phyloP scores from a whole-genome alignment of 805 yeast species.

The Candida silvatica region DNA sequence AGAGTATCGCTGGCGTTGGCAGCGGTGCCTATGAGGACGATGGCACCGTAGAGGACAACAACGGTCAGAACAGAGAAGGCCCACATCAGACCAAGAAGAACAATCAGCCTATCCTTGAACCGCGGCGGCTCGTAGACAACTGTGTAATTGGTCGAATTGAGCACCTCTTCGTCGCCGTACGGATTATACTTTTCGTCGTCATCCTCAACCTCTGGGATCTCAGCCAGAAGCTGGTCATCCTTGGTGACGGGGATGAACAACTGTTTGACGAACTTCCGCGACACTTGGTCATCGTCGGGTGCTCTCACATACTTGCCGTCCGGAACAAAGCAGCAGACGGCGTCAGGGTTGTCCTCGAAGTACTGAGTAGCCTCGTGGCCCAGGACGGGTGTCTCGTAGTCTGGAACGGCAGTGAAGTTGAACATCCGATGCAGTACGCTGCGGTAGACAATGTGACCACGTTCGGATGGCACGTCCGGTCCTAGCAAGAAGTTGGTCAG shows the following conservation, averaged over 20 bases:
- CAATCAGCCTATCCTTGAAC: slow-evolving; percentile 51
- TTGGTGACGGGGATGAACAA: slow-evolving; percentile 79
- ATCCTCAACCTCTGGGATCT: slow-evolving; percentile 24
- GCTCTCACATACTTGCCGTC: slow-evolving; percentile 82
- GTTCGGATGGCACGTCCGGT: slow-evolving; percentile 50
- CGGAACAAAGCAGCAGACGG: slow-evolving; percentile 58
- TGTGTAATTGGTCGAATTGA: slow-evolving; percentile 37
- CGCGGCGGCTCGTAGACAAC: slow-evolving; percentile 85
- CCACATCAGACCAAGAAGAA: slow-evolving; percentile 37
- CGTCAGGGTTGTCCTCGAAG: slow-evolving; percentile 32
- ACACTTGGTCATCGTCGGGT: slow-evolving; percentile 73
- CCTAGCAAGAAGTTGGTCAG: slow-evolving; percentile 77
- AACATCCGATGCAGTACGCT: slow-evolving; percentile 33
- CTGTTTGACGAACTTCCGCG: slow-evolving; percentile 52
- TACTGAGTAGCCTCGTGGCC: slow-evolving; percentile 32
- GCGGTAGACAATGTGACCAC: slow-evolving; percentile 60
- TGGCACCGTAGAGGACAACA: slow-evolving; percentile 11
- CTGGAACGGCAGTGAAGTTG: slow-evolving; percentile 18
- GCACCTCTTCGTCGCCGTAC: slow-evolving; percentile 26
- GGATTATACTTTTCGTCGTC: slow-evolving; percentile 23
- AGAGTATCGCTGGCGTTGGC: neutral
- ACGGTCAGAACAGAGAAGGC: slow-evolving; percentile 31
- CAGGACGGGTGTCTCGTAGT: slow-evolving; percentile 50
- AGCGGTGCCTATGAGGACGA: slow-evolving; percentile 20
- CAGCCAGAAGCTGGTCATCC: slow-evolving; percentile 53